Percentiles rank a stretch among this genome's conserved stretches.
These are phyloP conservation scores for Oryza nivara DNA, from an alignment of 176 grass and related monocot genomes.

Conservation along the genomic window DNA sequence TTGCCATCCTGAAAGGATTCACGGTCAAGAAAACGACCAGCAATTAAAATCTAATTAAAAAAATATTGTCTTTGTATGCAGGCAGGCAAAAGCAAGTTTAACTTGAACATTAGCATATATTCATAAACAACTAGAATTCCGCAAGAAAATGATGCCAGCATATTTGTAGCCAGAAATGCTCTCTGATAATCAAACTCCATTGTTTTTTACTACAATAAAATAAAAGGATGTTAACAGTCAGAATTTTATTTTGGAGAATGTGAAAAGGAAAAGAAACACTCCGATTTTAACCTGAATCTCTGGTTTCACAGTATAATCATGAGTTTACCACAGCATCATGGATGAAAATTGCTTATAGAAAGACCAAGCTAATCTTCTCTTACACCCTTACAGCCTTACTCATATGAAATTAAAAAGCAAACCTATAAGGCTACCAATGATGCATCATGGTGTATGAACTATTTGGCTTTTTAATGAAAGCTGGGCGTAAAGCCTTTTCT, in stretches of 20 bases:
- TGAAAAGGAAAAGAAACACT: neutral
- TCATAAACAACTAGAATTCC: conserved; percentile 19
- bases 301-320: conserved; percentile 19
- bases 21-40: conserved; percentile 43
- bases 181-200: neutral
- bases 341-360: conserved; percentile 1
- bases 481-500: too few species aligned
- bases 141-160: conserved; percentile 20
- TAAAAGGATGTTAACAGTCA: conserved; percentile 4
- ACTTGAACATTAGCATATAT: neutral
- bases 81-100: conserved; percentile 11
- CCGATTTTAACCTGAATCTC: neutral
- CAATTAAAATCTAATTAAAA: conserved; percentile 27
- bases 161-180: conserved; percentile 7
- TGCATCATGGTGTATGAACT: neutral
- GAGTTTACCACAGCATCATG: neutral
- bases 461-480: too few species aligned
- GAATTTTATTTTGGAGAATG: conserved; percentile 9
- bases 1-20: conserved; percentile 71
- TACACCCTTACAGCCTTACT: neutral
- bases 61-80: neutral
- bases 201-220: conserved; percentile 5
- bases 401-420: neutral
- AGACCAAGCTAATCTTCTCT: neutral
- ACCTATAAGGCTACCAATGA: neutral